Base-by-base conservation (phyloP, 805 yeast species). In the Nakazawaea holstii region DNA sequence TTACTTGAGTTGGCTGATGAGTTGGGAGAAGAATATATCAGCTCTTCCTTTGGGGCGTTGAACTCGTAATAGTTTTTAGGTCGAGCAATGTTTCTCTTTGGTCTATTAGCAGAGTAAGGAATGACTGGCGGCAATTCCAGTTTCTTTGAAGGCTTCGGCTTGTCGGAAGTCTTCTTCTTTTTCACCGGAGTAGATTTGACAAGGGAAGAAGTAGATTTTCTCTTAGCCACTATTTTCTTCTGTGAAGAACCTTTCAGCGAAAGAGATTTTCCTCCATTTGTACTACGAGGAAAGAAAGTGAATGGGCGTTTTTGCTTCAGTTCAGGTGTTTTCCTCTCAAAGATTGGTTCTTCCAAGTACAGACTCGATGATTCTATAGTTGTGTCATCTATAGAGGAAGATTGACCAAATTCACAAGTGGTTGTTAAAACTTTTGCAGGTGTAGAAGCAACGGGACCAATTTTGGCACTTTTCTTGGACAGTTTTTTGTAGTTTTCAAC, bases 1-100 rank as follows among this genome's bases (percentile, higher is more conserved):
- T 38, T 38, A 10, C 8, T 26, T 28, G 33, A 14, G 17, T 11
- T 17, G 13, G 20, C 20, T 6, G 39, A 36, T 2, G 39, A 36
- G 13, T 15, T 24, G 7, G 39, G 26, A 6, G 26, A 36, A 9
- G 39, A 36, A 17, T 8, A 20, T 24, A 30, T 27, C 30, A n/a
- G 10, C 14, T 26, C 32, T 7, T 20, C 24, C 5, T 20, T 20
- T 20, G 24, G 24, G 5, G 5, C 5, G 24, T 5, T 20, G 24
- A 20, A 3, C 4, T 44, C 41, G 26, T 15, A 27, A 17, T 43
- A 43, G 2, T 20, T 35, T 30, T 24, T 37, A 6, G 47, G 47
- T 14, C 41, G 32, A 6, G 14, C 26, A 30, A 43, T 30, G 11
- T 31, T 37, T 26, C 47, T 29, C n/a, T 54, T 67, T 3, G 59